A percentile compares a stretch with the other conserved stretches of the same genome.
These are phyloP conservation scores for Tieghemiomyces parasiticus DNA, from an alignment of 192 early-diverging fungal genomes.

Conservation along the genomic window DNA sequence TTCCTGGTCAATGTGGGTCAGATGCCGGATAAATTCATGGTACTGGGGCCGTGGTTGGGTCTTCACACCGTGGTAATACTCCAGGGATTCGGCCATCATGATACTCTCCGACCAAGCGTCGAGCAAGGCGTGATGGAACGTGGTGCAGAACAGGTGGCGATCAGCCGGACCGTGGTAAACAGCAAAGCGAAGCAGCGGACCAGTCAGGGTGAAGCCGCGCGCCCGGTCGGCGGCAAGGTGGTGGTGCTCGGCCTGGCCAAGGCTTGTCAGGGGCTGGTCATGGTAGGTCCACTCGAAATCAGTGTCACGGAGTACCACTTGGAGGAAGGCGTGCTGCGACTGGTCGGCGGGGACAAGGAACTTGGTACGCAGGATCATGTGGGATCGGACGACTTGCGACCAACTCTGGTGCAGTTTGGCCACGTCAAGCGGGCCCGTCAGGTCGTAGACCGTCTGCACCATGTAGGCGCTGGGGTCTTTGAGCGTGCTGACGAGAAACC, in stretches of 20 bases:
- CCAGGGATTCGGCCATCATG: not conserved
- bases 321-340: no score
- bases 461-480: conserved; percentile 7
- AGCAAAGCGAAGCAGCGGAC: no score
- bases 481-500: not conserved
- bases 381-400: not conserved
- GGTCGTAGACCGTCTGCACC: not conserved
- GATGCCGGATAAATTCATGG: not conserved
- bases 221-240: no score
- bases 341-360: no score
- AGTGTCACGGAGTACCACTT: no score
- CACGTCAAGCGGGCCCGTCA: not conserved
- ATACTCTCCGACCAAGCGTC: not conserved
- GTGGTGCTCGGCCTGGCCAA: no score
- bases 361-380: not conserved
- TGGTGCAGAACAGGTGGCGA: no score
- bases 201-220: no score
- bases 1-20: not conserved
- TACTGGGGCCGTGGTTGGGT: not conserved
- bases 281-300: no score
- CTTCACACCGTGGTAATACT: not conserved
- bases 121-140: not conserved
- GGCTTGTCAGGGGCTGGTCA: no score
- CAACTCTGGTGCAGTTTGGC: not conserved
- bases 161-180: no score